phyloP scores from a whole-genome alignment of 2,329 filamentous ascomycete species.

The Blumeria hordei region DNA sequence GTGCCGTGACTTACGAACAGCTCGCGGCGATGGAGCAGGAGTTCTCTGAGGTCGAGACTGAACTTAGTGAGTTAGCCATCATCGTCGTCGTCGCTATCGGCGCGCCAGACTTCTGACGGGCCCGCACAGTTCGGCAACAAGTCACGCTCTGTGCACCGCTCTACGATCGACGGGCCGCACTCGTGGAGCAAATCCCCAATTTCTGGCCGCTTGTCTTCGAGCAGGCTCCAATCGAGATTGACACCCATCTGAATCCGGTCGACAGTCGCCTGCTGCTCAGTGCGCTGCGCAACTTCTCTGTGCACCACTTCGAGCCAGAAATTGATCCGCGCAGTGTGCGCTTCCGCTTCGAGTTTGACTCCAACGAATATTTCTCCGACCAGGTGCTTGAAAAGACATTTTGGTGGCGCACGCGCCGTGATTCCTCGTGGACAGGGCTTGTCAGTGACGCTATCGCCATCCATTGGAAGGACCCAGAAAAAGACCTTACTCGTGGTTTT shows the following conservation, averaged over 20 bases:
- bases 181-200: constrained; percentile 50
- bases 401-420: constrained; percentile 48
- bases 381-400: constrained; percentile 72
- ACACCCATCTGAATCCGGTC: constrained; percentile 63
- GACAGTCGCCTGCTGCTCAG: constrained; percentile 52
- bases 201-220: constrained; percentile 95
- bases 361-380: constrained; percentile 67
- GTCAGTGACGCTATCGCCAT: constrained; percentile 79
- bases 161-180: constrained; percentile 49
- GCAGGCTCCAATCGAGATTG: constrained; percentile 62
- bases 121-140: constrained; percentile 42
- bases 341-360: constrained; percentile 53
- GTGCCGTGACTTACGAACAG: constrained; percentile 41
- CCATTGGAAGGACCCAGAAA: constrained; percentile 53
- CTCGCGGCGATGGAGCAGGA: constrained; percentile 60
- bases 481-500: constrained; percentile 64
- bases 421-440: constrained; percentile 42
- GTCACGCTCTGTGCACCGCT: constrained; percentile 42
- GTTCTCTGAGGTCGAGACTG: constrained; percentile 60
- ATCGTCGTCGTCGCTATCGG: not conserved
- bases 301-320: constrained; percentile 57
- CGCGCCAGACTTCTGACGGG: not conserved
- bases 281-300: constrained; percentile 40
- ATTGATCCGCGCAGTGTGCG: constrained; percentile 47
- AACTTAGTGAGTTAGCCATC: constrained; percentile 36